Percentiles rank a stretch among this genome's conserved stretches.
These are phyloP conservation scores for Piromyces finnis DNA, from an alignment of 192 early-diverging fungal species.

Conservation along the genomic window DNA sequence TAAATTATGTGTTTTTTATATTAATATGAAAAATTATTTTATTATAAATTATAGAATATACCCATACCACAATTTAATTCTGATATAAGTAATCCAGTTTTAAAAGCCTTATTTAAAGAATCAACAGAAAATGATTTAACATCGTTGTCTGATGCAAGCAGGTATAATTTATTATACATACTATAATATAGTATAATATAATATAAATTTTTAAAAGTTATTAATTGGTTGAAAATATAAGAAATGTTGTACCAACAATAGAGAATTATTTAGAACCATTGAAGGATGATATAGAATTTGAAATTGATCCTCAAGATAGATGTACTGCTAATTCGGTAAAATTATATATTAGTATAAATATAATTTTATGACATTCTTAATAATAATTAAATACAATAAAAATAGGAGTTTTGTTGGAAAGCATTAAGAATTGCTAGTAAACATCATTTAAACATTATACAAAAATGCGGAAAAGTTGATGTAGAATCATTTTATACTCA, in stretches of 20 bases:
- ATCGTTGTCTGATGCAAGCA: neutral
- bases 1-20: too few species aligned
- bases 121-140: neutral
- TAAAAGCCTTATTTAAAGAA: neutral
- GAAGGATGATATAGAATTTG: neutral
- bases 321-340: neutral
- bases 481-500: neutral
- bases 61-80: neutral
- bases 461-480: neutral
- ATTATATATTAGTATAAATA: neutral
- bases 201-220: too few species aligned
- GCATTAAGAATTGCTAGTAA: neutral
- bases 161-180: neutral
- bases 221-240: too few species aligned
- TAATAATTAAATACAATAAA: too few species aligned
- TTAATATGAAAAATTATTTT: too few species aligned
- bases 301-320: neutral
- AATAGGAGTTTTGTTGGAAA: neutral
- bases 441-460: neutral
- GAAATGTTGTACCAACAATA: neutral
- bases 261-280: neutral
- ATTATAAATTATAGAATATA: neutral
- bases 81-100: neutral
- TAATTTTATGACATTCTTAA: too few species aligned
- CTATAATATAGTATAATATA: too few species aligned